Conservation (phyloP, 169 alveolate species). For the Plasmodium cynomolgi region DNA sequence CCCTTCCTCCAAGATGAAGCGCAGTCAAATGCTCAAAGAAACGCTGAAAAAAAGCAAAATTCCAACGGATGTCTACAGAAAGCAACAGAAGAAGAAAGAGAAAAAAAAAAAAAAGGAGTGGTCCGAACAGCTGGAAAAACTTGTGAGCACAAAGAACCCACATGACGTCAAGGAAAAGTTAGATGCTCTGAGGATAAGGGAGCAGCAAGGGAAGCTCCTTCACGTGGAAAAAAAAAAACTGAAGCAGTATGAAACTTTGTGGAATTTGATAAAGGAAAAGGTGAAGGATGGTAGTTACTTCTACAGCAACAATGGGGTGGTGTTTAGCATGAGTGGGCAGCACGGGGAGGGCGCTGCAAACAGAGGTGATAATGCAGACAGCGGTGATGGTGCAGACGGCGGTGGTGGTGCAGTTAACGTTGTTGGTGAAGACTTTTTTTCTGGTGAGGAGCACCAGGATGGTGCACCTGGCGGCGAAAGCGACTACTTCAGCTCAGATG, state of each 20-base stretch:
- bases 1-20: not conserved
- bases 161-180: slow-evolving; percentile 56
- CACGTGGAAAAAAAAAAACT: slow-evolving; percentile 52
- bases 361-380: not conserved
- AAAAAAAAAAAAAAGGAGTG: slow-evolving; percentile 53
- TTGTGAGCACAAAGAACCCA: slow-evolving; percentile 67
- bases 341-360: not conserved
- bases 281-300: slow-evolving; percentile 41
- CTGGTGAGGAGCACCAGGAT: not conserved
- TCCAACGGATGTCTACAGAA: slow-evolving; percentile 62
- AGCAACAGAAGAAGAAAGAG: slow-evolving; percentile 66
- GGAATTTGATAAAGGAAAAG: slow-evolving; percentile 74
- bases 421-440: not conserved
- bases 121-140: slow-evolving; percentile 47
- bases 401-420: not conserved
- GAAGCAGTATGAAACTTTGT: slow-evolving; percentile 60
- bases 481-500: not conserved
- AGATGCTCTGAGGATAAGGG: slow-evolving; percentile 46
- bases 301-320: slow-evolving; percentile 41
- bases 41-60: slow-evolving; percentile 20
- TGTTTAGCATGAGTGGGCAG: slow-evolving; percentile 41
- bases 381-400: not conserved
- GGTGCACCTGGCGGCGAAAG: not conserved
- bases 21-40: slow-evolving; percentile 3
- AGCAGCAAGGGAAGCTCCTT: slow-evolving; percentile 63